A percentile compares a stretch with the other conserved stretches of the same genome.
phyloP scores from a whole-genome alignment of 768 basidiomycete species.

The Tulasnella calospora region DNA sequence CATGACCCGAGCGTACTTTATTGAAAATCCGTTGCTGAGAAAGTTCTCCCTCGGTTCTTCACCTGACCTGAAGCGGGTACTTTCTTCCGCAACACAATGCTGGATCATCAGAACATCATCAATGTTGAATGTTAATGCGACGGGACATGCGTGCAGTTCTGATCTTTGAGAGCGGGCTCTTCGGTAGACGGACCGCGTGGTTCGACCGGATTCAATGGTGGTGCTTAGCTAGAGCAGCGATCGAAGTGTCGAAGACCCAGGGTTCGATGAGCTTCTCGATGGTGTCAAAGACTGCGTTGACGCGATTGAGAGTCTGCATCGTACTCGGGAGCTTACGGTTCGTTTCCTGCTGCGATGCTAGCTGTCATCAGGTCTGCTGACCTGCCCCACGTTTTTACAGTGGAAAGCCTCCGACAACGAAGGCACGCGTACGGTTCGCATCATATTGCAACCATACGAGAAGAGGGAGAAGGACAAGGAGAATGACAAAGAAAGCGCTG shows the following conservation, averaged over 20 bases:
- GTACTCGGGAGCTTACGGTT: too few species aligned
- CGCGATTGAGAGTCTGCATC: slow-evolving; percentile 81
- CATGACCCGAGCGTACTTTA: slow-evolving; percentile 79
- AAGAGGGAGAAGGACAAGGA: too few species aligned
- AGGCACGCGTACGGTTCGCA: too few species aligned
- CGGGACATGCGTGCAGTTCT: neutral
- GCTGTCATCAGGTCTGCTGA: too few species aligned
- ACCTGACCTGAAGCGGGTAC: neutral
- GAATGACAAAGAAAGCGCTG: neutral
- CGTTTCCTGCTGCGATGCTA: too few species aligned
- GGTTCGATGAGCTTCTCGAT: slow-evolving; percentile 70
- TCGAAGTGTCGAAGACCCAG: slow-evolving; percentile 62
- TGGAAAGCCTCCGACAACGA: too few species aligned
- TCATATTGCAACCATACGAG: too few species aligned
- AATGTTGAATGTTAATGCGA: slow-evolving; percentile 37
- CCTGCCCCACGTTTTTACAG: too few species aligned
- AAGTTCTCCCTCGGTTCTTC: neutral
- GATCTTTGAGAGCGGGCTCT: slow-evolving; percentile 17
- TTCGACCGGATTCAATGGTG: slow-evolving; percentile 77
- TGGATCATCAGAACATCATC: too few species aligned
- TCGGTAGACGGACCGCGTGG: slow-evolving; percentile 60
- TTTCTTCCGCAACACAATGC: slow-evolving; percentile 38
- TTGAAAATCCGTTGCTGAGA: slow-evolving; percentile 52
- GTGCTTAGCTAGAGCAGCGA: slow-evolving; percentile 68
- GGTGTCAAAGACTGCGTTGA: slow-evolving; percentile 71